These are phyloP conservation scores for Tieghemostelium lacteum DNA, from an alignment of 78 protist species.

Conservation along the genomic window DNA sequence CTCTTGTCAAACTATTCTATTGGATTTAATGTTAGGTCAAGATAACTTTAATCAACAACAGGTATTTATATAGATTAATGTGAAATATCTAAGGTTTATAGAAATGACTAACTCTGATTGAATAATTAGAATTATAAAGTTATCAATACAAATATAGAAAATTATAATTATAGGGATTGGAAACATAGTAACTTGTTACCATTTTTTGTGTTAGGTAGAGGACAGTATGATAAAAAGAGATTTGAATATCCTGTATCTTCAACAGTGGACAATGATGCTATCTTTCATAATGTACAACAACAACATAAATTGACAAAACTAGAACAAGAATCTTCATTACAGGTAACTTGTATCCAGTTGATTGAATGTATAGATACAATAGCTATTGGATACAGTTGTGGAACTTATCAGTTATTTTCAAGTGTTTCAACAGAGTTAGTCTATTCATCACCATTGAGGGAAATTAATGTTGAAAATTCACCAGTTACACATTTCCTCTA, in stretches of 20 bases:
- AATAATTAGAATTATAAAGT: too few species aligned
- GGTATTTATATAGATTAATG: too few species aligned
- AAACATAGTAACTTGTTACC: constrained; percentile 16
- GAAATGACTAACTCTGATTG: too few species aligned
- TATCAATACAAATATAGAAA: background rate
- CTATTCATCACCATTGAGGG: constrained; percentile 31
- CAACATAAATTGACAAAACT: background rate
- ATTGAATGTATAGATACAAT: constrained; percentile 1
- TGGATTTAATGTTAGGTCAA: constrained; percentile 48
- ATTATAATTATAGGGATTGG: background rate
- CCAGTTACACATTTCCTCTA: constrained; percentile 60
- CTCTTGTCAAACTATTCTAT: constrained; percentile 20
- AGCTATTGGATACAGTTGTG: constrained; percentile 57
- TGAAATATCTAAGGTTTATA: too few species aligned
- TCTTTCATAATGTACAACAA: background rate
- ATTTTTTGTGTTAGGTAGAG: constrained; percentile 24
- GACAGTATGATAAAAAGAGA: background rate
- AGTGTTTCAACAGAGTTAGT: background rate
- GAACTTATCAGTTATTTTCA: constrained; percentile 57
- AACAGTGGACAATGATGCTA: background rate
- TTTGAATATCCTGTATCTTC: constrained; percentile 17
- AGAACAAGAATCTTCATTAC: background rate
- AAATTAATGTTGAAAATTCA: background rate
- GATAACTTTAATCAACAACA: too few species aligned
- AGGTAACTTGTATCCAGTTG: constrained; percentile 5